Conservation (phyloP, 2,329 filamentous ascomycete species). For the Gnomoniopsis sp. region DNA sequence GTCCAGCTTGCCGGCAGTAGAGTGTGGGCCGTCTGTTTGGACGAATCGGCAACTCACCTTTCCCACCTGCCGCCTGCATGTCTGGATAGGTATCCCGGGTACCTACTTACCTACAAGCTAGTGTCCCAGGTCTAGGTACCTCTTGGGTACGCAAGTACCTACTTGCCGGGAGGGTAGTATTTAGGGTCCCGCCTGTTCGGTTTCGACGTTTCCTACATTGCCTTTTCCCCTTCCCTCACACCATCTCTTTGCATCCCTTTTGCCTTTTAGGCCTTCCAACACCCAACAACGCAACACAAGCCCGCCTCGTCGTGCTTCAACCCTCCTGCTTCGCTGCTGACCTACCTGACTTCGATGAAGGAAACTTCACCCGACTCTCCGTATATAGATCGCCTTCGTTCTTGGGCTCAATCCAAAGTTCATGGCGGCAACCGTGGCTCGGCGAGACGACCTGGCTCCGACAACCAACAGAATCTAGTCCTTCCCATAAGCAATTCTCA, state of each 20-base stretch:
- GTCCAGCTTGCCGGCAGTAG: not conserved
- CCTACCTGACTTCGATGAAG: conserved; percentile 56
- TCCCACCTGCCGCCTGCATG: too few relatives aligned
- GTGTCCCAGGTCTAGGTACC: too few relatives aligned
- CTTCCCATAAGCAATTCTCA: conserved; percentile 37
- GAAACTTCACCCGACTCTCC: conserved; percentile 51
- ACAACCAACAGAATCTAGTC: conserved; percentile 30
- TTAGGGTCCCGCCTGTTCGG: not conserved
- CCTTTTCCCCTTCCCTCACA: not conserved
- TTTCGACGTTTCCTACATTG: not conserved
- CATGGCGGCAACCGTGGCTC: conserved; percentile 44
- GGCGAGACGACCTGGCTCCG: conserved; percentile 37
- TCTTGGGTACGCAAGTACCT: too few relatives aligned
- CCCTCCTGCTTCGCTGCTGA: conserved; percentile 14
- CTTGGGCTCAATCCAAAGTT: conserved; percentile 51
- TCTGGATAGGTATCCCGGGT: too few relatives aligned
- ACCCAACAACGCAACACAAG: not conserved
- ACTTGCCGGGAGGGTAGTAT: too few relatives aligned
- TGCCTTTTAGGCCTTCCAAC: not conserved
- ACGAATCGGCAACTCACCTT: not conserved
- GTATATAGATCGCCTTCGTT: conserved; percentile 55
- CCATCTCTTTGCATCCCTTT: not conserved
- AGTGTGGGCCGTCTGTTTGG: not conserved
- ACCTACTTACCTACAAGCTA: too few relatives aligned
- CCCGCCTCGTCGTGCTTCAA: conserved; percentile 2